Base-by-base conservation (phyloP, 2,329 filamentous ascomycete genomes). In the Colletotrichum tamarilloi region DNA sequence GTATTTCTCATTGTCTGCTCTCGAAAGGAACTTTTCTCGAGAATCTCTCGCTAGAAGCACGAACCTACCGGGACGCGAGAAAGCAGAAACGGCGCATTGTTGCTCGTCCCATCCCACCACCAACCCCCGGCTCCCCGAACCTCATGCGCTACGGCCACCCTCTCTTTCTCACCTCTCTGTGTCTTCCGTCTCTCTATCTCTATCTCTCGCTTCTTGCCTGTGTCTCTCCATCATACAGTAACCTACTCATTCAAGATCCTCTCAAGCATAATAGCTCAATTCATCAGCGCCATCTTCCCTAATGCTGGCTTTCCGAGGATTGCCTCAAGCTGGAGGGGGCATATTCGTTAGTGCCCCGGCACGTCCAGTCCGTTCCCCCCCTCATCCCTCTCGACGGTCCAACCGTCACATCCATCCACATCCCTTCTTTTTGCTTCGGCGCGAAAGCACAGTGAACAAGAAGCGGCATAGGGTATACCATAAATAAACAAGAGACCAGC, bases 21-120 rank as follows among this genome's bases (percentile, higher is more conserved):
- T 58, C 42, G 35, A 68, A 42, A 42, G 12, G 5, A 42, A 7
- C 38, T 6, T 19, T 5, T 42, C 38, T 42, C 6, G 38, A 42
- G 38, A 35, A 3, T 32, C 30, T 32, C 30, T 32, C 30, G 30
- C 30, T 9, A 63, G 49, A 72, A 53, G 52, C 52, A 69, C 26
- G 35, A 26, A 42, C 30, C 30, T n/a, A 38, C 52, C 62, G 32
- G 24, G 49, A 46, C 62, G 52, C 62, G 62, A 57, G 32, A 64
- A 72, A 73, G 60, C 49, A 73, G 71, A 73, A 73, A 73, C 71
- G 62, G 60, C 71, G 71, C 71, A 73, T 71, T 73, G 71, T 73
- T 66, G 60, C 46, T 66, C 71, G 56, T 73, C 71, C 67, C 71
- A 73, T 71, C 67, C 35, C 35, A 42, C 14, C 16, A 28, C 24